Conservation (phyloP, 2,329 filamentous ascomycete genomes). For the Epichloe brachyelytri region DNA sequence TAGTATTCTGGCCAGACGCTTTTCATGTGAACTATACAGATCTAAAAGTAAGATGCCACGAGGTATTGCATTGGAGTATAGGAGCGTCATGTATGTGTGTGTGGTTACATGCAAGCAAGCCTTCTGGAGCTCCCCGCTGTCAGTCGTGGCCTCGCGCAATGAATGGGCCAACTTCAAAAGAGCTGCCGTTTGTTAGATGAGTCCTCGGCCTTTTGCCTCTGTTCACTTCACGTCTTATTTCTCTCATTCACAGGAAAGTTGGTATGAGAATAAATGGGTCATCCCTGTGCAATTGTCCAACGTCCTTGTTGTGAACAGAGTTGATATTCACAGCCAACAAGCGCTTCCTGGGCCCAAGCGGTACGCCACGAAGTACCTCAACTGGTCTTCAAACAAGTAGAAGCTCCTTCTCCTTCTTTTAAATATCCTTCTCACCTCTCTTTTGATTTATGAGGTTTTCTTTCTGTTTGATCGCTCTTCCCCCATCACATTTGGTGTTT, state of each 20-base stretch:
- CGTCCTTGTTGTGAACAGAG: not conserved
- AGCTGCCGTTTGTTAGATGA: conserved; percentile 1
- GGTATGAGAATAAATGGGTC: not conserved
- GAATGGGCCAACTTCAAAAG: not conserved
- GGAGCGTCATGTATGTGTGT: not conserved
- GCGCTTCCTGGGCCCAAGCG: not conserved
- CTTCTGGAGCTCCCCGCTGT: not conserved
- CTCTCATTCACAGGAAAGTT: not conserved
- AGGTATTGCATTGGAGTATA: not conserved
- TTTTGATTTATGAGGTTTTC: not conserved
- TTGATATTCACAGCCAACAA: not conserved
- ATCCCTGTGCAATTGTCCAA: not conserved
- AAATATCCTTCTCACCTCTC: not conserved
- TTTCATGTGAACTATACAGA: not conserved
- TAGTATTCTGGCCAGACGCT: not conserved
- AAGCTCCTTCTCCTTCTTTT: not conserved
- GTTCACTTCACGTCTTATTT: not conserved
- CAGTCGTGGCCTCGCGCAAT: not conserved
- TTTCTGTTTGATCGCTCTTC: not conserved
- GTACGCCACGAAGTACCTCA: not conserved
- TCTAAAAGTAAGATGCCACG: conserved; percentile 1
- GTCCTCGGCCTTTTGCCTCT: not conserved
- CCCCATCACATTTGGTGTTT: not conserved
- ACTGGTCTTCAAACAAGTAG: not conserved
- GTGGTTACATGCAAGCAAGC: conserved; percentile 3